Evolutionary conservation across 345 rosid genomes (phyloP), one percentile per base, ranked within the genome.

Genomic region (Physaria fendleri): DNA sequence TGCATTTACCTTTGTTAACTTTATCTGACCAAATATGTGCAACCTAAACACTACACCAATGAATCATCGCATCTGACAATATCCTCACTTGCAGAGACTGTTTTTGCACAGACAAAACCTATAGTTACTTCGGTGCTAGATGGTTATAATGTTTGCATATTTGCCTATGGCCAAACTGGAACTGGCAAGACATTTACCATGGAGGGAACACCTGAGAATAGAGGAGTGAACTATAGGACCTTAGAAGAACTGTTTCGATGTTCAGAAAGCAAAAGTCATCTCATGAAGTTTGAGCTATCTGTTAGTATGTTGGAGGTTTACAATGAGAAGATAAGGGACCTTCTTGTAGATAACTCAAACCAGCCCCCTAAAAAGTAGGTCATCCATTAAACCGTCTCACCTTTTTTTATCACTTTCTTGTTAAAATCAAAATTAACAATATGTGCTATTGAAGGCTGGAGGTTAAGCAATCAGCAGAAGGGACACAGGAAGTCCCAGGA

Each of bases 301-400:
- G 96, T 93, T 72, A 93, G 99, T 82, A 89, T 93, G 95, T 35
- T 93, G 76, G 99, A 93, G 71, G 99, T 90, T 30, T 93, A 93
- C 60, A 93, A 93, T 69, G 99, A 93, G 73, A 89, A 83, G 82
- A 85, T 93, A 69, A 81, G 82, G 71, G 96, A 90, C 70, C 99
- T 93, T 53, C 57, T 93, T 58, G 82, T 75, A 20, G 97, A 89
- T 64, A 84, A 67, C 75, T 73, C 88, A 58, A 77, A 77, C 76
- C 90, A 87, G 39, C 81, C 85, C 22, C 45, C 79, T 20, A 93
- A 90, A 82, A 85, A 77, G 99, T 93, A 41, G 56, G 82, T 78
- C 51, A 20, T 41, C 10, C n/a, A 37, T 42, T 18, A 37, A 39
- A 33, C 23, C 2, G 18, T 27, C 13, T 34, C 25, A 55, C 28